phyloP scores from a whole-genome alignment of 2,329 filamentous ascomycete species.

The Pseudocercospora pini-densiflorae region DNA sequence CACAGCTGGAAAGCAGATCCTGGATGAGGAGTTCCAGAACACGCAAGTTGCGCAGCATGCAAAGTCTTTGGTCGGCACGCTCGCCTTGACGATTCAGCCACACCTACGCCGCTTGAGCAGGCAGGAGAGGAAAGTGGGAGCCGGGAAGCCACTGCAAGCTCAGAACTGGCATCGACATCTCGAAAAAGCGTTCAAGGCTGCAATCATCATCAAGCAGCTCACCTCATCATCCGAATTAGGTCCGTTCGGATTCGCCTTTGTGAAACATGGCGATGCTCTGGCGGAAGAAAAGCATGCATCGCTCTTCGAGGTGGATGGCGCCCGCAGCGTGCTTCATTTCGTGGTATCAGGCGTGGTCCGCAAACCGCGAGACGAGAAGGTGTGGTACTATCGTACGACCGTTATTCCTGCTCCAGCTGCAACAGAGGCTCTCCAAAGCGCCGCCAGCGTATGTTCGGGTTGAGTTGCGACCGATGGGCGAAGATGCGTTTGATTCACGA shows the following conservation, averaged over 20 bases:
- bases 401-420: not conserved
- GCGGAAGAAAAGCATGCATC: not conserved
- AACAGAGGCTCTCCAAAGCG: not conserved
- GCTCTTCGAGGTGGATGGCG: not conserved
- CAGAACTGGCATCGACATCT: conserved; percentile 15
- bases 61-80: not conserved
- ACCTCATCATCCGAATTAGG: not conserved
- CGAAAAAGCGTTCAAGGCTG: conserved; percentile 10
- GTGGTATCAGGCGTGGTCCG: not conserved
- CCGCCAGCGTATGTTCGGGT: not conserved
- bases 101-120: conserved; percentile 3
- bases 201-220: conserved; percentile 19
- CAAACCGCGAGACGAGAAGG: not conserved
- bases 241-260: conserved; percentile 7
- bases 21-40: conserved; percentile 7
- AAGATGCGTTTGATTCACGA: not conserved
- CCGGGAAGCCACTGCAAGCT: not conserved
- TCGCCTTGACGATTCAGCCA: not conserved
- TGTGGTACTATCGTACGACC: not conserved
- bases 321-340: not conserved
- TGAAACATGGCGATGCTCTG: not conserved
- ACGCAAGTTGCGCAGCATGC: not conserved
- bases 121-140: not conserved
- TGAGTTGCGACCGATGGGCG: not conserved
- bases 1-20: conserved; percentile 2